These are phyloP conservation scores for Simmondsia chinensis DNA, from an alignment of 148 eudicot species.

Conservation along the genomic window DNA sequence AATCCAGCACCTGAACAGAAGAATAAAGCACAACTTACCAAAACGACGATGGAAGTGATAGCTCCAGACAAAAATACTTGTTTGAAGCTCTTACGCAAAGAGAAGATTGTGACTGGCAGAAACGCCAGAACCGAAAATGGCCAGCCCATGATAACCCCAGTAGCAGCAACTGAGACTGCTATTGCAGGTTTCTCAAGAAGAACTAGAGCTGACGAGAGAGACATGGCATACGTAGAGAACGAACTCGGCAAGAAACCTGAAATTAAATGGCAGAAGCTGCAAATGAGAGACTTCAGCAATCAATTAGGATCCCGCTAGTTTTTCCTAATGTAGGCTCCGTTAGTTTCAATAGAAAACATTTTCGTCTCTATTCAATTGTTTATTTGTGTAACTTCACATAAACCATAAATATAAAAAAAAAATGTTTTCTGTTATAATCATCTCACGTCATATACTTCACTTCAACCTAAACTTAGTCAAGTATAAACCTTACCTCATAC, in stretches of 20 bases:
- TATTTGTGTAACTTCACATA: too few relatives aligned
- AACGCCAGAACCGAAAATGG: constrained; percentile 93
- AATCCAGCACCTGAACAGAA: not conserved
- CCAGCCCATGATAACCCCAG: constrained; percentile 92
- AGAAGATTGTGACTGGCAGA: constrained; percentile 72
- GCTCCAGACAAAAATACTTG: constrained; percentile 61
- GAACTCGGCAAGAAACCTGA: constrained; percentile 97
- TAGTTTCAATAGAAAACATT: too few relatives aligned
- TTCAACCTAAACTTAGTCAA: too few relatives aligned
- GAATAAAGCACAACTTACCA: constrained; percentile 34
- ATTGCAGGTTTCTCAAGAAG: constrained; percentile 69
- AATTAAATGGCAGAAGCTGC: not conserved
- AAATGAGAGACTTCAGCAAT: constrained; percentile 6
- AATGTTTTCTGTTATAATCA: too few relatives aligned
- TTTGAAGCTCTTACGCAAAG: constrained; percentile 59
- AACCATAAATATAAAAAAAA: too few relatives aligned
- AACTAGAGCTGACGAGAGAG: constrained; percentile 82
- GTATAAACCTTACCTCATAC: too few relatives aligned
- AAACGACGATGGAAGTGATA: constrained; percentile 43
- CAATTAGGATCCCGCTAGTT: not conserved
- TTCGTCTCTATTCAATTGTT: too few relatives aligned
- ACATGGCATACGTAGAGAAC: constrained; percentile 93
- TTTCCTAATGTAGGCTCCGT: too few relatives aligned
- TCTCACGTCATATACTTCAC: too few relatives aligned
- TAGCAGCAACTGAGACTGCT: constrained; percentile 74